These are phyloP conservation scores for Colletotrichum camelliae DNA, from an alignment of 2,329 filamentous ascomycete genomes.

Conservation along the genomic window DNA sequence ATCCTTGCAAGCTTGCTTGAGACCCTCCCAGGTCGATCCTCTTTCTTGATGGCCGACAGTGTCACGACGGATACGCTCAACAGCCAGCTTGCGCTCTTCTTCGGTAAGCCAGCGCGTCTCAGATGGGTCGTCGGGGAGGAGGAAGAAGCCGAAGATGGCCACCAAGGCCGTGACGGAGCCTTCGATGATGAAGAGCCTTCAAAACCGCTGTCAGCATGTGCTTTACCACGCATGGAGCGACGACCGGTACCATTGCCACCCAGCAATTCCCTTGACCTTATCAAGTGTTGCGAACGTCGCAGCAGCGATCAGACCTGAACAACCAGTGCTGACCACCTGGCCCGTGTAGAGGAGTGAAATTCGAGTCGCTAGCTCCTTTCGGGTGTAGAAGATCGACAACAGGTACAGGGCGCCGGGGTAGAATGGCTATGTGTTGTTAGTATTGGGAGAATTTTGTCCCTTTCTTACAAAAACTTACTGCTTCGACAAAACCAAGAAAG, in stretches of 20 bases:
- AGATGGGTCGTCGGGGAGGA: slow-evolving; percentile 37
- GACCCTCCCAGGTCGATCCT: slow-evolving; percentile 5
- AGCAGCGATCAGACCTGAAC: slow-evolving; percentile 11
- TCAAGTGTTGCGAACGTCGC: not conserved
- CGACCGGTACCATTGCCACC: slow-evolving; percentile 8
- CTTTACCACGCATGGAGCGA: not conserved
- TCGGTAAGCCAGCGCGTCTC: slow-evolving; percentile 9
- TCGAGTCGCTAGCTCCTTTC: slow-evolving; percentile 9
- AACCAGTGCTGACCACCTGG: slow-evolving; percentile 12
- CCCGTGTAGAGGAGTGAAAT: slow-evolving; percentile 11
- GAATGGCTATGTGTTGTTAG: not conserved
- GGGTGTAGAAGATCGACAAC: slow-evolving; percentile 12
- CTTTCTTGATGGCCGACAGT: slow-evolving; percentile 12
- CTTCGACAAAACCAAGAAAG: slow-evolving; percentile 16
- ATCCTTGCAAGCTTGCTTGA: slow-evolving; percentile 15
- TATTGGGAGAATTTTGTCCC: not conserved
- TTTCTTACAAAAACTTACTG: not conserved
- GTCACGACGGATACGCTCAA: slow-evolving; percentile 8
- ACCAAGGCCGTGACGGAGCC: slow-evolving; percentile 39
- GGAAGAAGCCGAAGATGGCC: slow-evolving; percentile 43
- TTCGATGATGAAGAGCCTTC: slow-evolving; percentile 24
- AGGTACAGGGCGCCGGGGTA: slow-evolving; percentile 18
- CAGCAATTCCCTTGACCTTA: slow-evolving; percentile 6
- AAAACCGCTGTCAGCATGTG: not conserved
- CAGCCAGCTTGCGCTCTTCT: slow-evolving; percentile 5